Evolutionary conservation across 345 rosid genomes (phyloP), one percentile per base, ranked within the genome.

Genomic region (Moricandia moricandioides): DNA sequence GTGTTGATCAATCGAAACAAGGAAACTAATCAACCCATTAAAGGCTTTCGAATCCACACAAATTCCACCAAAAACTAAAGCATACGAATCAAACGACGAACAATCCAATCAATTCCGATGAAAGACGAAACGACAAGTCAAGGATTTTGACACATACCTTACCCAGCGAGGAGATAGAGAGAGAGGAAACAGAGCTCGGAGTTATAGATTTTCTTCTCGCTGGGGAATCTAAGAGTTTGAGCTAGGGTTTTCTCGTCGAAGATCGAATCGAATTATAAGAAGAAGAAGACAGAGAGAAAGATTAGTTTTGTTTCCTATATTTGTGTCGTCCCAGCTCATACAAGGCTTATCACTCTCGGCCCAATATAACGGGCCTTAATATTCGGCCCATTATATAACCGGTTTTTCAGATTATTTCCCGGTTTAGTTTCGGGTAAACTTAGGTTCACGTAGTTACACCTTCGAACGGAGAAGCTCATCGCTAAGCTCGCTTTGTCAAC

Each of bases 181-280:
- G 29, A 17, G 66, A 70, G 18, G 52, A 45, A n/a, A 65, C 31
- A 9, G 16, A 39, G 17, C 71, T 21, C 55, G 37, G 34, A 24
- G 49, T n/a, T 65, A 65, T 0, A 58, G 37, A 71, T 58, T 14
- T 27, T 71, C 77, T 77, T 65, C 72, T 71, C 77, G 56, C 72
- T 24, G 68, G 71, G 76, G 70, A 31, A 30, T 43, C 40, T 56
- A 45, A 6, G 62, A 56, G 49, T 59, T 49, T 16, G 67, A 9
- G n/a, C n/a, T 71, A 78, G 72, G 81, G 72, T 60, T 78, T 72
- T 64, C 24, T 66, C 68, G 56, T 58, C 5, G 63, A 12, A 33
- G 81, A 71, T 35, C 26, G 64, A 62, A 76, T 71, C 76, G 76
- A 47, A 65, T 52, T 69, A 34, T 16, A 21, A 3, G 17, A 30